Evolutionary conservation across 306 rosid genomes (phyloP), one percentile per base, ranked within the genome.

Genomic region (Amphicarpaea edgeworthii): DNA sequence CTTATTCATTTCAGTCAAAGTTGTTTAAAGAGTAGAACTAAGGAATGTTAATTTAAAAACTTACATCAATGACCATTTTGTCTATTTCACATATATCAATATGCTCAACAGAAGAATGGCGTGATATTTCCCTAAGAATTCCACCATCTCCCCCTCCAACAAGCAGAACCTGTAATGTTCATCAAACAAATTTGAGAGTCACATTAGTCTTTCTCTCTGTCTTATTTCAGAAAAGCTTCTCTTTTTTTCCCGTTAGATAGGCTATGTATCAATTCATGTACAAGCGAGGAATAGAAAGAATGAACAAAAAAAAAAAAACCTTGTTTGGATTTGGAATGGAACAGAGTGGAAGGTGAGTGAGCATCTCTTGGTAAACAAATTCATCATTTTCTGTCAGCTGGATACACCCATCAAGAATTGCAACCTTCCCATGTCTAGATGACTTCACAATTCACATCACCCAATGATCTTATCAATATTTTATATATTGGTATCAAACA

Each of bases 321-420:
- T 80, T 80, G 6, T 67, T 80, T 51, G 84, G 72, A 41, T 74
- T 68, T 47, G 80, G 80, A 75, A 80, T 68, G 62, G 88, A 84
- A 42, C 88, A 81, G 11, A 84, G 84, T 37, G 88, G 76, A 42
- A 84, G 88, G 82, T 82, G 88, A 50, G 90, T 67, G 68, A 84
- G 72, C 86, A 81, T 84, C 70, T 87, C 90, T 74, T 84, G 90
- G 80, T 87, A 84, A 20, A 86, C 86, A 79, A 75, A 87, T 47
- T 87, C 86, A 73, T 84, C 88, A 34, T 49, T 84, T 54, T 87
- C 90, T 21, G 88, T 79, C 53, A 82, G 78, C 49, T 84, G 90
- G 28, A 87, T 80, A 16, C 40, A 62, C 0, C 90, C 90, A 79
- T 87, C 86, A 40, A 82, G 82, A 17, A 87, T 50, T 0, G 68